Evolutionary conservation across 768 basidiomycete genomes (phyloP), one percentile per base, ranked within the genome.

Genomic region (Ramaria sp.): DNA sequence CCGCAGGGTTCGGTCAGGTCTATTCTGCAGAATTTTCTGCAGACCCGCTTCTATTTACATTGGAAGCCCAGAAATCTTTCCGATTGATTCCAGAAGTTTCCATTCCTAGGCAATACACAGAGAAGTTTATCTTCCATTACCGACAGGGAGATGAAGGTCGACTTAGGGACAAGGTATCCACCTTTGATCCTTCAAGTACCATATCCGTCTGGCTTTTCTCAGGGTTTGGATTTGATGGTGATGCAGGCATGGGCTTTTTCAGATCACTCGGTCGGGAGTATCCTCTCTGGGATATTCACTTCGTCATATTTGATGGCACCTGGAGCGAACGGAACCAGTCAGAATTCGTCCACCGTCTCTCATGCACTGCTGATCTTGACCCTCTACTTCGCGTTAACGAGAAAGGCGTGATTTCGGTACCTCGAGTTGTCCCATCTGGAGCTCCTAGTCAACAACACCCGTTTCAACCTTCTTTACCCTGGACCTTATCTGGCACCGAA

Each of bases 221-320:
- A 3, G 47, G 60, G n/a, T 55, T 62, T 22, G 69, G 66, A 3
- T 37, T 59, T 20, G 61, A 67, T 51, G 68, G 68, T 6, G 64
- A 62, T 27, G 64, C 65, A n/a, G 64, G 64, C 0, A 50, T 61
- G 16, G 71, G 71, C 3, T 61, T 73, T 27, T 56, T 62, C 8
- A 53, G 67, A 32, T 61, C 66, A 7, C 58, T 70, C 13, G 58
- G 63, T 2, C 61, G 61, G 38, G 70, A 71, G 55, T 68, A 63
- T 48, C 58, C 58, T 8, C 48, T 62, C 2, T 70, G 69, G 66
- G 61, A 57, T 6, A 64, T 69, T 39, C 60, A 60, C 18, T 48
- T 65, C 10, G 64, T 62, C 20, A 60, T 66, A 37, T 70, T 69
- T 56, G 61, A 62, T 39, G 45, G 1, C 56, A 56, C 16, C 2